These are phyloP conservation scores for Fomitopsis pinicola DNA, from an alignment of 1,284 basidiomycete species.

Conservation along the genomic window DNA sequence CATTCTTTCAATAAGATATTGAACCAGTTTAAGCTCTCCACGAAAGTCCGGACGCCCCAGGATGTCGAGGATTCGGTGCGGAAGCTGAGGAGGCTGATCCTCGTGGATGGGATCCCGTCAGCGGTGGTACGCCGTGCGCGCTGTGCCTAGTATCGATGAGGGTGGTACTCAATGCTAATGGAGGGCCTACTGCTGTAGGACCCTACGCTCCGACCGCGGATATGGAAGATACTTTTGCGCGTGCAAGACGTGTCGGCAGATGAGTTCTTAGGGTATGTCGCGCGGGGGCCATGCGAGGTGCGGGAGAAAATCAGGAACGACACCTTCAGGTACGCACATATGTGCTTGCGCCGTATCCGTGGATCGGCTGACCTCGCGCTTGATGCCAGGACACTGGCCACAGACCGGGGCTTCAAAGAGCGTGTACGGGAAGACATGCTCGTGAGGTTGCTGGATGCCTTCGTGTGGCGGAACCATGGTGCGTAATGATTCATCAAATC, in stretches of 20 bases:
- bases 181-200: slow-evolving; percentile 42
- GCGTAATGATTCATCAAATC: slow-evolving; percentile 12
- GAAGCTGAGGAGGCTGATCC: slow-evolving; percentile 77
- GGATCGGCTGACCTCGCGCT: slow-evolving; percentile 6
- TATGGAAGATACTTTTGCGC: slow-evolving; percentile 90
- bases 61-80: slow-evolving; percentile 79
- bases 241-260: slow-evolving; percentile 75
- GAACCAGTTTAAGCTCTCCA: slow-evolving; percentile 56
- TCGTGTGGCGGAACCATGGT: slow-evolving; percentile 94
- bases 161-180: not conserved
- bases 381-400: slow-evolving; percentile 80
- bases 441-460: slow-evolving; percentile 92
- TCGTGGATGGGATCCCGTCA: slow-evolving; percentile 86
- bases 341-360: not conserved
- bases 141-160: not conserved
- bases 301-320: slow-evolving; percentile 86
- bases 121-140: slow-evolving; percentile 38
- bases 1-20: slow-evolving; percentile 78
- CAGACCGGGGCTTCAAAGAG: slow-evolving; percentile 92
- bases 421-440: slow-evolving; percentile 95
- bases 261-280: slow-evolving; percentile 78
- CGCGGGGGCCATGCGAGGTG: slow-evolving; percentile 81
- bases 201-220: slow-evolving; percentile 67
- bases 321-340: slow-evolving; percentile 58
- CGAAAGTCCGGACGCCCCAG: slow-evolving; percentile 57